These are phyloP conservation scores for Alisma plantagoaquatica DNA, from an alignment of 106 monocot species.

Conservation along the genomic window DNA sequence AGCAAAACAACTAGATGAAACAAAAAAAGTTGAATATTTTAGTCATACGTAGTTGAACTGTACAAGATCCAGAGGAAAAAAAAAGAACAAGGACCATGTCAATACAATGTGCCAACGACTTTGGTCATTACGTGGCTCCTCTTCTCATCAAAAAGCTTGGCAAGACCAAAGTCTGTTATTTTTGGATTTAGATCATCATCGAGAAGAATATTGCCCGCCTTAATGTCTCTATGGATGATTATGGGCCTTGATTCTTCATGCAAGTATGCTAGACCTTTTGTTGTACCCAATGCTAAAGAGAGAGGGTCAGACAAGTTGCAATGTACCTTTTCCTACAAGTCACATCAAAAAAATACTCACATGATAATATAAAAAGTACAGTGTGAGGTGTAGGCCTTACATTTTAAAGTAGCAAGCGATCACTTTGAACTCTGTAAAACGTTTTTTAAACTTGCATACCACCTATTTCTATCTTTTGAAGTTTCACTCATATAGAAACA, in stretches of 20 bases:
- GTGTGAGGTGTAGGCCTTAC: too few relatives aligned
- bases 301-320: background rate
- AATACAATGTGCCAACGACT: conserved; percentile 78
- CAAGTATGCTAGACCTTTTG: conserved; percentile 3
- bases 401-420: too few relatives aligned
- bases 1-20: conserved; percentile 1
- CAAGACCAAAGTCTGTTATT: conserved; percentile 7
- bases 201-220: conserved; percentile 33
- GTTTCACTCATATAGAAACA: too few relatives aligned
- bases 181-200: conserved; percentile 26
- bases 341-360: too few relatives aligned
- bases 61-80: background rate
- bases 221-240: background rate
- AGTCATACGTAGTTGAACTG: background rate
- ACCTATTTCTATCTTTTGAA: too few relatives aligned
- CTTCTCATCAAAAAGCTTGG: conserved; percentile 78
- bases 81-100: background rate
- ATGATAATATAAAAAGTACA: too few relatives aligned
- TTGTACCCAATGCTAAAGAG: conserved; percentile 1
- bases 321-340: background rate
- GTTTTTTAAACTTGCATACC: too few relatives aligned
- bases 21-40: background rate
- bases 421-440: too few relatives aligned
- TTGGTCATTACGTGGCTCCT: conserved; percentile 72
- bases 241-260: conserved; percentile 11